Conservation (phyloP, 176 grass and related monocot species). For the Raddia guianensis region DNA sequence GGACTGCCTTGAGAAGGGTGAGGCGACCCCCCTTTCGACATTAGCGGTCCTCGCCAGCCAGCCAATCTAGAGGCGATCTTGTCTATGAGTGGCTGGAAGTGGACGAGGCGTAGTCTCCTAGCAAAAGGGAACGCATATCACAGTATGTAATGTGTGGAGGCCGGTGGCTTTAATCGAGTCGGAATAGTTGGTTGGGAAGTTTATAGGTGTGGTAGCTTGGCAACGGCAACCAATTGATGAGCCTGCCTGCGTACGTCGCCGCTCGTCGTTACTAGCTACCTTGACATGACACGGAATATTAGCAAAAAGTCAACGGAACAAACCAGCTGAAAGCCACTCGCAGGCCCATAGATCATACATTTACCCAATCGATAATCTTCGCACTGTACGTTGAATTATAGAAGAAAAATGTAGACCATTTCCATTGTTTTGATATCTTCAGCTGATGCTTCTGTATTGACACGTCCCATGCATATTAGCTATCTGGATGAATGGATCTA, state of each 20-base stretch:
- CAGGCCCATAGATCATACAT: neutral
- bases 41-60: no score
- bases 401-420: neutral
- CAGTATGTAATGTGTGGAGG: neutral
- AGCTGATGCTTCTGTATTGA: neutral
- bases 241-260: slow-evolving; percentile 2
- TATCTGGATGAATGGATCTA: neutral
- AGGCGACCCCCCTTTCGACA: no score
- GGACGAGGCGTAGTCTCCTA: no score
- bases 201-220: neutral
- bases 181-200: slow-evolving; percentile 51
- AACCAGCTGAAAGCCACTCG: neutral
- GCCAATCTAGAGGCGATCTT: no score
- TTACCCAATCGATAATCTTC: neutral
- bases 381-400: neutral
- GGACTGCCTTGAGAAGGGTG: no score
- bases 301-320: slow-evolving; percentile 16
- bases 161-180: slow-evolving; percentile 41
- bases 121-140: neutral
- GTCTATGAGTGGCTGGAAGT: no score
- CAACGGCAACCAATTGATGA: slow-evolving; percentile 32
- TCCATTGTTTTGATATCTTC: neutral
- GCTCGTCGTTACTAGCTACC: neutral
- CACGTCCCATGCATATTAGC: neutral
- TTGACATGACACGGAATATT: neutral